Evolutionary conservation across 495 filamentous ascomycete genomes (phyloP).

Genomic region (Penicillium nucicola): DNA sequence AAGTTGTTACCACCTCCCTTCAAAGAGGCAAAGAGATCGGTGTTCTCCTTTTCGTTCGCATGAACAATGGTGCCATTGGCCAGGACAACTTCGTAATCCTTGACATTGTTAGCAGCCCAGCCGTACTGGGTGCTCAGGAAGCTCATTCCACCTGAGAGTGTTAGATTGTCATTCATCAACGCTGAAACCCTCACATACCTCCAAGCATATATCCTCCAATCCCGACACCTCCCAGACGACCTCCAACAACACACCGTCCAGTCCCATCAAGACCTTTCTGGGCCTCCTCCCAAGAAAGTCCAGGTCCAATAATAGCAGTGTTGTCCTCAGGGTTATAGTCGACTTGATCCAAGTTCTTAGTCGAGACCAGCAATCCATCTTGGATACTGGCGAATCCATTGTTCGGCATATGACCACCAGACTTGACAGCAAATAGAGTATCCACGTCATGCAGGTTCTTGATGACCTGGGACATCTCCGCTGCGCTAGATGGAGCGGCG

Average conservation of each 20-base stretch:
- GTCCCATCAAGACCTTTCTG: slow-evolving; percentile 32
- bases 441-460: slow-evolving; percentile 35
- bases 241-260: slow-evolving; percentile 36
- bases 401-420: slow-evolving; percentile 45
- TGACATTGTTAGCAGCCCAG: slow-evolving; percentile 52
- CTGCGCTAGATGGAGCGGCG: slow-evolving; percentile 33
- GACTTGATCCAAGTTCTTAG: slow-evolving; percentile 35
- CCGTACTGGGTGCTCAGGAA: slow-evolving; percentile 57
- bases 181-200: slow-evolving; percentile 17
- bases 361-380: slow-evolving; percentile 38
- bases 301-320: slow-evolving; percentile 40
- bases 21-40: slow-evolving; percentile 54
- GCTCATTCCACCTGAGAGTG: slow-evolving; percentile 35
- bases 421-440: slow-evolving; percentile 39
- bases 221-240: slow-evolving; percentile 36
- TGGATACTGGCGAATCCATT: slow-evolving; percentile 43
- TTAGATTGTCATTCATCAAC: not conserved
- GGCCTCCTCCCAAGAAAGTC: slow-evolving; percentile 37
- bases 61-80: slow-evolving; percentile 52
- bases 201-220: slow-evolving; percentile 45
- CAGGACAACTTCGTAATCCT: slow-evolving; percentile 55
- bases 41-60: slow-evolving; percentile 38
- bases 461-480: slow-evolving; percentile 36
- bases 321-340: slow-evolving; percentile 31
- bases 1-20: slow-evolving; percentile 60